These are phyloP conservation scores for Penicillium ochrochloron DNA, from an alignment of 495 filamentous ascomycete species.

Conservation along the genomic window DNA sequence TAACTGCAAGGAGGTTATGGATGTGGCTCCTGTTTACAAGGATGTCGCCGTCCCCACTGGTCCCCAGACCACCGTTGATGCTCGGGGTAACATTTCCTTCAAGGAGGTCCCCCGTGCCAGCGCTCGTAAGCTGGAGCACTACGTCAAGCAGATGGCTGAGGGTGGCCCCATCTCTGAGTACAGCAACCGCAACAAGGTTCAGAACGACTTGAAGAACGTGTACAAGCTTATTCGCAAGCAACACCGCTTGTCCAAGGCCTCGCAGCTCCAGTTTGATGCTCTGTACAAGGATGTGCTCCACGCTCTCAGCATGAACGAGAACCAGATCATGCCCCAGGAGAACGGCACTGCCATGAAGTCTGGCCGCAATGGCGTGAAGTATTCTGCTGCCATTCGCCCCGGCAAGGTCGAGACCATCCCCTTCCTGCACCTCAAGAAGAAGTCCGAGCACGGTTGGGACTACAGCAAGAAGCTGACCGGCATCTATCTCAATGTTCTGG, in stretches of 20 bases:
- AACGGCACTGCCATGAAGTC: slow-evolving; percentile 70
- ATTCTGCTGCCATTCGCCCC: slow-evolving; percentile 63
- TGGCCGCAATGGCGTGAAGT: slow-evolving; percentile 58
- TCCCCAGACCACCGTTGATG: slow-evolving; percentile 87
- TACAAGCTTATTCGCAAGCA: slow-evolving; percentile 98
- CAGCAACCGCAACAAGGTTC: slow-evolving; percentile 96
- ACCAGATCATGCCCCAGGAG: slow-evolving; percentile 89
- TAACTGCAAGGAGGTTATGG: slow-evolving; percentile 93
- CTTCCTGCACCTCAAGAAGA: slow-evolving; percentile 96
- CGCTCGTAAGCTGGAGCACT: slow-evolving; percentile 96
- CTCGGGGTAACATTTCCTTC: slow-evolving; percentile 86
- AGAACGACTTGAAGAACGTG: slow-evolving; percentile 89
- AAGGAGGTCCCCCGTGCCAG: slow-evolving; percentile 85
- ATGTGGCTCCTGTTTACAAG: slow-evolving; percentile 85
- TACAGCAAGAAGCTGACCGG: slow-evolving; percentile 98
- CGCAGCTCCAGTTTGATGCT: slow-evolving; percentile 91
- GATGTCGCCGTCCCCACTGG: slow-evolving; percentile 92
- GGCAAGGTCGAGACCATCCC: slow-evolving; percentile 97
- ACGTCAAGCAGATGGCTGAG: slow-evolving; percentile 98
- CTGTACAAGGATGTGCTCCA: slow-evolving; percentile 93
- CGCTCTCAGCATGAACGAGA: slow-evolving; percentile 94
- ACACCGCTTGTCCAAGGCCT: slow-evolving; percentile 92
- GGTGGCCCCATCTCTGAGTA: slow-evolving; percentile 98
- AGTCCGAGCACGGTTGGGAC: slow-evolving; percentile 94
- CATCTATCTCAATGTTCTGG: slow-evolving; percentile 86